Evolutionary conservation across 2,329 filamentous ascomycete genomes (phyloP), one percentile per base, ranked within the genome.

Genomic region (Teratosphaeria gauchensis): DNA sequence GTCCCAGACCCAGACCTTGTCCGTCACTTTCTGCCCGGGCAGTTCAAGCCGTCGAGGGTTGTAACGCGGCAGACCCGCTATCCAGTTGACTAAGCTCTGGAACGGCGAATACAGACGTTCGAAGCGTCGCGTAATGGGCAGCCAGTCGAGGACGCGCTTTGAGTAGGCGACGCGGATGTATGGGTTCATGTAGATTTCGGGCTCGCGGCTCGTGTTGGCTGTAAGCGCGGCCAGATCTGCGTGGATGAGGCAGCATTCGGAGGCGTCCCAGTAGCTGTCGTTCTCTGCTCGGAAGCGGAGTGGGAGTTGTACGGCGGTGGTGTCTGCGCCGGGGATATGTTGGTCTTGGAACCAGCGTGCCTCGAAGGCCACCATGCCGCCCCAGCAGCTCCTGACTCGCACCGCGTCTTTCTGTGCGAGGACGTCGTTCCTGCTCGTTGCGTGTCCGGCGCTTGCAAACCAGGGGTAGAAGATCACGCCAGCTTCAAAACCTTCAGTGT

Each of bases 301-400:
- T 24, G 72, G 74, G 21, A 78, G 66, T 14, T 73, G 82, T 1
- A 71, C 67, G 33, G 68, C 33, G n/a, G 53, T 51, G 16, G 38
- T 56, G 12, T 54, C 53, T 16, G 35, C 55, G 9, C n/a, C 19
- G 14, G 42, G 32, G 24, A 65, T 46, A 70, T 58, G 19, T 59
- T 21, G n/a, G 53, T 52, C 42, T 4, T 84, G 82, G 53, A 87
- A 82, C 71, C 81, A 84, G 53, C 74, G 73, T 1, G 82, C 84
- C 67, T 86, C 80, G 72, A 85, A 85, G 1, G 83, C 83, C 2
- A 84, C 85, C 82, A 90, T 90, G 24, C 88, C 88, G 56, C 87
- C 86, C 88, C 88, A 91, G 73, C 88, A 91, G 63, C 84, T 85
- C 65, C 81, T 82, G 1, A 90, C 87, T 8, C 84, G 80, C 1